Base-by-base conservation (phyloP, 192 early-diverging fungal genomes). In the Podila verticillata region DNA sequence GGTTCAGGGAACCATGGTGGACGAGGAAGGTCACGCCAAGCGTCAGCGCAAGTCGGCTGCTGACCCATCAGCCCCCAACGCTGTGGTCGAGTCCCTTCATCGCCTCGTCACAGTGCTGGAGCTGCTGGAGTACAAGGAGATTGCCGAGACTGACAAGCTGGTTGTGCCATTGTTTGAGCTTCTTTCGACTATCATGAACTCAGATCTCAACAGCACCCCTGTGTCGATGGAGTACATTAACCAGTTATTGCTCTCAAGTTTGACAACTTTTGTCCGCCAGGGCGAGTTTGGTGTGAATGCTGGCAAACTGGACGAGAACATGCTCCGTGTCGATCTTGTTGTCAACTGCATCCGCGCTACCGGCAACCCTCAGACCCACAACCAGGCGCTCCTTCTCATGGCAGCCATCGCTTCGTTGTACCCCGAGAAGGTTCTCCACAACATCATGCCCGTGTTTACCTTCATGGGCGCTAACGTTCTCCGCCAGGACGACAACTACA, bases 401-500 rank as follows among this genome's bases (percentile, higher is more conserved):
- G 92, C 96, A 0, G 88, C 94, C 12, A 91, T 98, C 39, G 96
- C 96, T 0, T 85, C 86, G 7, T 73, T 93, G 57, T 92, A 90
- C 72, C 94, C 98, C 5, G 91, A 96, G 39, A 86, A 85, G 60
- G 97, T 99, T 6, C 85, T 99, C 26, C 87, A 94, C 67, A 94
- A 96, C 82, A 93, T 96, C 60, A 98, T 99, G 93, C 95, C 96
- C 24, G 91, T 98, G 29, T 99, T 99, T 74, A 99, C 96, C 15
- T 98, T 98, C 74, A 97, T 99, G 97, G 97, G 97, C 20, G 95
- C 93, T 51, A 98, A 95, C 66, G 93, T 96, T 2, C 70, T 99
- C 67, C 91, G 93, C n/a, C 96, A 96, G 81, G 97, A 99, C 82
- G 97, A 99, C 81, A 92, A 94, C 74, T 99, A 96, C 87, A 95